Conservation (phyloP, 768 basidiomycete species). For the Phlebiopsis gigantea region DNA sequence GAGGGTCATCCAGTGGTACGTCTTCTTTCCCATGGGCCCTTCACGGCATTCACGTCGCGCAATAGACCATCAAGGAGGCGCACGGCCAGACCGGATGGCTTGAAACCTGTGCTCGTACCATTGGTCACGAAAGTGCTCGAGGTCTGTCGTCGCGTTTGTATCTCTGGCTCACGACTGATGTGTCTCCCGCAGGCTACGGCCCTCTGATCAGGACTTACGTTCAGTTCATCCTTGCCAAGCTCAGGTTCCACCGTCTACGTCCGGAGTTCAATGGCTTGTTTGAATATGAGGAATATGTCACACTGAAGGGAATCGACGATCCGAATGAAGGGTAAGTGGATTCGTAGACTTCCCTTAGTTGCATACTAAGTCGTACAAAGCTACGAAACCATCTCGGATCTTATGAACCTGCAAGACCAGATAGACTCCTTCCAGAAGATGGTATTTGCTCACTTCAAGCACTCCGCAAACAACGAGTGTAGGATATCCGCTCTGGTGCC, state of each 20-base stretch:
- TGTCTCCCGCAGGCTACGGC: constrained; percentile 65
- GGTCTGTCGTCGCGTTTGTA: constrained; percentile 38
- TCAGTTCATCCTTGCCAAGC: constrained; percentile 90
- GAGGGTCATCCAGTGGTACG: constrained; percentile 93
- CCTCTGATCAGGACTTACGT: constrained; percentile 94
- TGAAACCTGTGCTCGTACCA: constrained; percentile 92
- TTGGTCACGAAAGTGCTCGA: constrained; percentile 70
- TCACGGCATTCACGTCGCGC: background rate
- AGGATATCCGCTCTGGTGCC: constrained; percentile 95
- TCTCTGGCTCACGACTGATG: background rate
- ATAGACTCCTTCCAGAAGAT: constrained; percentile 99
- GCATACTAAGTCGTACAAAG: background rate
- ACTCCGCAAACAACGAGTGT: constrained; percentile 93
- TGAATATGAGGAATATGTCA: constrained; percentile 98
- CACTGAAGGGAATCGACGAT: constrained; percentile 95
- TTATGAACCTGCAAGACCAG: constrained; percentile 97
- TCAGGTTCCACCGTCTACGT: constrained; percentile 91
- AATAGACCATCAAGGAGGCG: constrained; percentile 91
- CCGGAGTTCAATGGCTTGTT: constrained; percentile 98
- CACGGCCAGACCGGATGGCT: constrained; percentile 97
- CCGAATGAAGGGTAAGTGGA: constrained; percentile 91
- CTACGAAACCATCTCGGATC: constrained; percentile 95
- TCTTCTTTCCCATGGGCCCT: constrained; percentile 7
- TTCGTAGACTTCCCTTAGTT: background rate
- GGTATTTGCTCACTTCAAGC: constrained; percentile 91